Base-by-base conservation (phyloP, 495 filamentous ascomycete species). In the Paragyromitra xinjiangensis region DNA sequence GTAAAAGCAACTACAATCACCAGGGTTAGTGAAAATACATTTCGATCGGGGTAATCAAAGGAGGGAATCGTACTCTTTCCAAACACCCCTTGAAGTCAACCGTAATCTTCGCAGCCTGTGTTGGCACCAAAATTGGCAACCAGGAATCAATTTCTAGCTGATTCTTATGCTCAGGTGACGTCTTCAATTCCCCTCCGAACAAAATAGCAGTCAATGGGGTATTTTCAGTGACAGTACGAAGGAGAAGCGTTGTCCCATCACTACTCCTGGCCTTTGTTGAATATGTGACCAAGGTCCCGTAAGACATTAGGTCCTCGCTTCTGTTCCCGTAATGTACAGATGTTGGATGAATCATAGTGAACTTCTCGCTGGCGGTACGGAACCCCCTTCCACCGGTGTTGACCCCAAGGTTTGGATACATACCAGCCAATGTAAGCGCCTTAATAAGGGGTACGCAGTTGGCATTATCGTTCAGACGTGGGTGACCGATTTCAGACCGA, bases 401-500 rank as follows among this genome's bases (percentile, higher is more conserved):
- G 29, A 85, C 78, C 4, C 85, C 87, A 7, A 90, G 65, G 45
- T 88, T 89, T 6, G 87, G 86, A 66, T 86, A 85, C 48, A 87
- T 78, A 50, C 87, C 86, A 45, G 87, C 85, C 16, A 87, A 74
- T 6, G 84, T 69, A 39, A 90, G 82, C 14, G 86, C 85, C 73
- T 88, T 88, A 64, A 90, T 85, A 37, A 90, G 84, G 0, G 84
- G 82, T 1, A 82, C 70, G 62, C 85, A 86, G 44, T 83, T 68
- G 16, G 87, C 85, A 73, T 90, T 88, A 58, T 83, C 79, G 69
- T 90, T 90, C 29, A 89, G 79, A 4, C 77, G 68, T 0, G 83
- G 73, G n/a, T 83, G 81, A 5, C 88, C 87, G 64, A 85, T 85
- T 42, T 85, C 83, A 48, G 77, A 79, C 7, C 81, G 64, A 50